Conservation (phyloP, 495 filamentous ascomycete genomes). For the Neurospora sublineolata region DNA sequence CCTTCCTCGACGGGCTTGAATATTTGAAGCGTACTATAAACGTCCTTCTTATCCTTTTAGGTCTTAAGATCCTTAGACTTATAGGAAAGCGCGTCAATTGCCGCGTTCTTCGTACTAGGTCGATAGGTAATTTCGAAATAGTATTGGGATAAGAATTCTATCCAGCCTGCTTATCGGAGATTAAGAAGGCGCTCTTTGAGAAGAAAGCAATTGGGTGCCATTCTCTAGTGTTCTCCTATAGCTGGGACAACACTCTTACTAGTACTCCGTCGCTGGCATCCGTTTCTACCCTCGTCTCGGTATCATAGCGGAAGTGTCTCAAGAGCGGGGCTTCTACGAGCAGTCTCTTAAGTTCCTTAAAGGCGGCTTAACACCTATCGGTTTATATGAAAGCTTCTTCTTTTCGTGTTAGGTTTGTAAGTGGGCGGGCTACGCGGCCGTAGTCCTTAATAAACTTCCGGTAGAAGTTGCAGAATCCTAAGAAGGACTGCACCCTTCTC, state of each 20-base stretch:
- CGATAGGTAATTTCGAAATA: not conserved
- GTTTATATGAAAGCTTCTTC: not conserved
- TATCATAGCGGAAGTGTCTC: not conserved
- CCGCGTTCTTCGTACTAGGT: not conserved
- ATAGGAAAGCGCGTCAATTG: not conserved
- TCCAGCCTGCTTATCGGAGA: not conserved
- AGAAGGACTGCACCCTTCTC: not conserved
- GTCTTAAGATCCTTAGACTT: not conserved
- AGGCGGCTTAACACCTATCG: not conserved
- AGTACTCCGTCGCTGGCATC: not conserved
- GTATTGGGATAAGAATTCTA: not conserved
- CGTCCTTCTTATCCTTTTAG: not conserved
- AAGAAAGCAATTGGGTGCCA: not conserved
- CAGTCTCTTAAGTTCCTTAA: not conserved
- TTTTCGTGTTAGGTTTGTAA: not conserved
- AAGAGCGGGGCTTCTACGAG: not conserved
- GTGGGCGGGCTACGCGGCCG: not conserved
- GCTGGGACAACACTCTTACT: not conserved
- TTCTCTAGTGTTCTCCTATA: not conserved
- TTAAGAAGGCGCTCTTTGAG: not conserved
- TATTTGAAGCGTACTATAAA: not conserved
- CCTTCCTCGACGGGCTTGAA: not conserved
- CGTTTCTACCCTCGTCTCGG: not conserved
- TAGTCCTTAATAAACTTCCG: conserved; percentile 2
- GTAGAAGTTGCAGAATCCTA: conserved; percentile 6